Evolutionary conservation across 2,329 filamentous ascomycete species (phyloP), one percentile per base, ranked within the genome.

Genomic region (Colletotrichum liriopes): DNA sequence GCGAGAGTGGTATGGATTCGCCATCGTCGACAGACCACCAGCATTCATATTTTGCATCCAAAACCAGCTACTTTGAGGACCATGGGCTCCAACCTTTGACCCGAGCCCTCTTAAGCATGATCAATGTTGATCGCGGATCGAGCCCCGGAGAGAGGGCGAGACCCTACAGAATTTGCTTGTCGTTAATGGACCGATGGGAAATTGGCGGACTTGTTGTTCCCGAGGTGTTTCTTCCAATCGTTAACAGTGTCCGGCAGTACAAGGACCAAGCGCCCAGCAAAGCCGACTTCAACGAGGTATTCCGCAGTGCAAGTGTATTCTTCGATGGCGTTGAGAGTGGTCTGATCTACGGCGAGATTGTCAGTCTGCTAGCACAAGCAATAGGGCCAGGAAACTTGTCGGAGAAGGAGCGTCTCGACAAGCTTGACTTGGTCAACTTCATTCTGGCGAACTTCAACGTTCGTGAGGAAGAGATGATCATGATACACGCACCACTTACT

Each of bases 121-220:
- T 98, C 73, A 87, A 89, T 58, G 84, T 86, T 23, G 82, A 86
- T 52, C 84, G 85, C 8, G 80, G 82, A 54, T 80, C 77, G 6
- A 85, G 86, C 66, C 88, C 93, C 1, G 81, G 88, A 0, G 94
- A 97, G 77, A 89, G 92, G 79, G 94, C 95, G 26, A 91, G 92
- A 49, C 96, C 96, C 0, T 98, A 97, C 79, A 92, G 95, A 68
- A 94, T 98, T 74, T 97, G 95, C 77, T 88, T 98, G 2, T 98
- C 97, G 20, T 86, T 99, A 64, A 98, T 99, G 96, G 96, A 99
- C 82, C 92, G 95, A 71, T 98, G 95, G 95, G 96, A 99, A 80
- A 96, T 99, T 75, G 96, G 96, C 39, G 94, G 94, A 1, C 87
- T 96, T 23, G 91, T 99, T 58, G 93, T 98, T 1, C 94, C 95